These are phyloP conservation scores for Hypoxylon cercidicola DNA, from an alignment of 495 filamentous ascomycete genomes.

Conservation along the genomic window DNA sequence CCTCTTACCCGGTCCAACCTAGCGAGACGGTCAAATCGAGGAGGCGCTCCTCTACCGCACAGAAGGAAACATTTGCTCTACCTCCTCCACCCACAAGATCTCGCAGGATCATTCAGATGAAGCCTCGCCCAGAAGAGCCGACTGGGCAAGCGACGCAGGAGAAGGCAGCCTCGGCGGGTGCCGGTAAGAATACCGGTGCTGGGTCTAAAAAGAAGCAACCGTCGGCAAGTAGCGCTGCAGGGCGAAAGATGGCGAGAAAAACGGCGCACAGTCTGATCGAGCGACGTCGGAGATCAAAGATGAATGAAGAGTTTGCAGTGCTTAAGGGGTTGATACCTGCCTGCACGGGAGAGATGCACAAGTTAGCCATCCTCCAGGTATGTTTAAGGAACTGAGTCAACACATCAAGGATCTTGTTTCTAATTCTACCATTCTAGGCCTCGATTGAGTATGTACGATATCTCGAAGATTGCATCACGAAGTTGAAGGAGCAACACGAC, in stretches of 20 bases:
- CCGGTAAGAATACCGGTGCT: conserved; percentile 46
- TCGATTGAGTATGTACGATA: conserved; percentile 98
- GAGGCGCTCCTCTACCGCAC: conserved; percentile 63
- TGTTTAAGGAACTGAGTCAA: conserved; percentile 28
- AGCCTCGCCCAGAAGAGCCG: conserved; percentile 64
- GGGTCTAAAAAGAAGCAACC: conserved; percentile 75
- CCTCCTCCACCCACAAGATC: conserved; percentile 92
- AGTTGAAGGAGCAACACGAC: conserved; percentile 73
- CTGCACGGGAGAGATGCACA: conserved; percentile 95
- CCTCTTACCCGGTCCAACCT: conserved; percentile 63
- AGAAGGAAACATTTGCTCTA: conserved; percentile 75
- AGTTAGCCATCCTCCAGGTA: conserved; percentile 95
- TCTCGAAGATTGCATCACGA: conserved; percentile 85
- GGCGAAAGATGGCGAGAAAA: conserved; percentile 92
- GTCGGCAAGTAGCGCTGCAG: conserved; percentile 78
- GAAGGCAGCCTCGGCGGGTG: conserved; percentile 25
- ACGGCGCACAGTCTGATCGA: conserved; percentile 97
- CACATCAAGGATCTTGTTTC: background rate
- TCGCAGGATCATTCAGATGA: conserved; percentile 99
- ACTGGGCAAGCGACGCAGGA: conserved; percentile 30
- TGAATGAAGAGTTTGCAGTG: conserved; percentile 98
- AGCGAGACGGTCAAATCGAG: conserved; percentile 67
- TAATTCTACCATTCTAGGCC: conserved; percentile 63
- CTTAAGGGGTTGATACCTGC: conserved; percentile 97
- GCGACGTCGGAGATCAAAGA: conserved; percentile 88